Evolutionary conservation across 2,329 filamentous ascomycete genomes (phyloP), one percentile per base, ranked within the genome.

Genomic region (Arthroderma sp.): DNA sequence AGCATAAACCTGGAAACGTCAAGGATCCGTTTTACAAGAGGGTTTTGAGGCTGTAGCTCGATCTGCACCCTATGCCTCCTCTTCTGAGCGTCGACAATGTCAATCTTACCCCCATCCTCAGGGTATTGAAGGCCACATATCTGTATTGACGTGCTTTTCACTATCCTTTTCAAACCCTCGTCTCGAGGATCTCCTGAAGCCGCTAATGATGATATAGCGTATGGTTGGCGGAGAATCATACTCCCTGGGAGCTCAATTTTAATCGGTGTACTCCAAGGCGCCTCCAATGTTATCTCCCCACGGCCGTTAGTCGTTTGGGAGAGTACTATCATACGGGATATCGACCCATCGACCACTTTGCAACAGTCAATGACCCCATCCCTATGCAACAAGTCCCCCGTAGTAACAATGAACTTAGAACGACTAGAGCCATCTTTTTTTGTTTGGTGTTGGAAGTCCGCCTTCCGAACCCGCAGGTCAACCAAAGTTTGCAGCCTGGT

Each of bases 321-420:
- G 9, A 89, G 65, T 28, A 84, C 77, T 2, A 87, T 65, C 42
- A 88, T 81, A 51, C 80, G 78, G 30, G 80, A 77, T 44, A 82
- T 69, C 28, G 72, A 68, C 1, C 79, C 79, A 58, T 88, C 83
- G 4, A 72, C 68, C 37, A 88, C 61, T 54, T 78, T 83, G 61
- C 81, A 85, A 5, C 81, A 83, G 62, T 87, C 83, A 28, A 80
- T 72, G 10, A 88, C 77, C 50, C 78, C 79, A 45, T 82, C 72
- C 6, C 77, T 78, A 54, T 78, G 74, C 43, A 74, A 70, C 30
- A 79, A 63, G 29, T 64, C 64, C 11, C 66, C 64, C 31, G 48
- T 42, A 9, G 44, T 38, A 11, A 52, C 50, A 29, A 45, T 22
- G 44, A 42, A 39, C 27, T 15, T 32, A 3, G 27, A 6, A 40